phyloP scores from a whole-genome alignment of 495 filamentous ascomycete species.

The Aspergillus taichungensis region DNA sequence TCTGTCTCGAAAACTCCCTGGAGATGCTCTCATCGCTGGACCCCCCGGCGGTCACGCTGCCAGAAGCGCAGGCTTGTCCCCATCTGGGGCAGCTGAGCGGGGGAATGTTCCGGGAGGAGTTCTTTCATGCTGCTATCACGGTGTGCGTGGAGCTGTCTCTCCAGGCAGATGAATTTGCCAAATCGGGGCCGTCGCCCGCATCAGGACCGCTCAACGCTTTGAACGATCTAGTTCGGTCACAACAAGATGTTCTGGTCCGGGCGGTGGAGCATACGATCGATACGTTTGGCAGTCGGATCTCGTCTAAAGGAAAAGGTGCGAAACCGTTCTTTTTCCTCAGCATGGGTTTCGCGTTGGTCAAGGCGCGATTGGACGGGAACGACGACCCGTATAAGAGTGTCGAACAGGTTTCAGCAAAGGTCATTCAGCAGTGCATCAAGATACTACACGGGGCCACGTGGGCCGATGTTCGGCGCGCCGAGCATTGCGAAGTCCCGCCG shows the following conservation, averaged over 20 bases:
- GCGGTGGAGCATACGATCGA: slow-evolving; percentile 26
- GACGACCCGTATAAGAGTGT: slow-evolving; percentile 23
- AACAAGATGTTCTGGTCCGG: slow-evolving; percentile 28
- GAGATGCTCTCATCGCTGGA: slow-evolving; percentile 40
- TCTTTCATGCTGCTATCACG: slow-evolving; percentile 29
- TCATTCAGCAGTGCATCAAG: slow-evolving; percentile 17
- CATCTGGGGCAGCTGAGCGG: slow-evolving; percentile 27
- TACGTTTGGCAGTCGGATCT: slow-evolving; percentile 24
- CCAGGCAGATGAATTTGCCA: slow-evolving; percentile 20
- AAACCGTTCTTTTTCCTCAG: slow-evolving; percentile 30
- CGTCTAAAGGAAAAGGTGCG: slow-evolving; percentile 20
- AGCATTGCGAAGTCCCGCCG: slow-evolving; percentile 1
- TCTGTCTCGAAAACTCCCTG: slow-evolving; percentile 42
- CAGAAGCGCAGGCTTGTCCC: slow-evolving; percentile 13
- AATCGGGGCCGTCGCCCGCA: not conserved
- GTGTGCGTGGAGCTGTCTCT: slow-evolving; percentile 31
- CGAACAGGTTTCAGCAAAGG: slow-evolving; percentile 16
- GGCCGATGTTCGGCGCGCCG: slow-evolving; percentile 14
- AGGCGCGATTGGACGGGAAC: slow-evolving; percentile 25
- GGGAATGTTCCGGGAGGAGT: slow-evolving; percentile 33
- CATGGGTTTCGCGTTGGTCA: slow-evolving; percentile 26
- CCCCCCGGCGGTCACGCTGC: slow-evolving; percentile 8
- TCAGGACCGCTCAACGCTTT: slow-evolving; percentile 13
- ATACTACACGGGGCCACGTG: slow-evolving; percentile 20
- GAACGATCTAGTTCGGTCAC: slow-evolving; percentile 29